Evolutionary conservation across 2,329 filamentous ascomycete genomes (phyloP), one percentile per base, ranked within the genome.

Genomic region (Colletotrichum eremochloae): DNA sequence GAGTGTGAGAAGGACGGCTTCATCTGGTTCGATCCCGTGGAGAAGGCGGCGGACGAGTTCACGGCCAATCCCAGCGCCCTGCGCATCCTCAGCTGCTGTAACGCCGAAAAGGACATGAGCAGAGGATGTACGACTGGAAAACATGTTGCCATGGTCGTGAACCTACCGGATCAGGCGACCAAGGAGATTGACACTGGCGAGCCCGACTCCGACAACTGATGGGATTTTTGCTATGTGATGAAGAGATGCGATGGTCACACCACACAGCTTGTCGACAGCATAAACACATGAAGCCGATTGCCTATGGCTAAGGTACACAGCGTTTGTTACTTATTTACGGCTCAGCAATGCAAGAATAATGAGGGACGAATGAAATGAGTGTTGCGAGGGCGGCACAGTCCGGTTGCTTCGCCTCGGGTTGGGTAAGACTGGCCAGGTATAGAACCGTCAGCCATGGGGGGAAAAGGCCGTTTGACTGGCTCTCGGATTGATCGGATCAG

Each of bases 71-170:
- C 18, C 14, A 24, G 31, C 8, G 44, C 38, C 9, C 6, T 56
- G 46, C 53, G 70, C 36, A 46, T 69, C 53, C 20, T 64, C n/a
- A 53, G 66, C 65, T 72, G 70, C 55, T 64, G 60, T 48, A 56
- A 58, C 24, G 11, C 42, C 38, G 63, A 69, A 55, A 31, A 40
- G 12, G 40, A 55, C 18, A 15, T 48, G 18, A 50, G 55, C 55
- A 31, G n/a, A 3, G 66, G 70, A 31, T 69, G 66, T 48, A 18
- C 24, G 6, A 4, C 6, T 7, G 1, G 31, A 44, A 15, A 72
- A 40, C 70, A 72, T 20, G 40, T 69, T 20, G 53, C 70, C n/a
- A 50, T 70, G 60, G 62, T 36, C 12, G 38, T 12, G 4, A 48
- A 36, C 15, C 38, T 9, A 12, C 48, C 31, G 48, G 14, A 7